phyloP scores from a whole-genome alignment of 1,284 basidiomycete species.

The Cutaneotrichosporon arboriforme region DNA sequence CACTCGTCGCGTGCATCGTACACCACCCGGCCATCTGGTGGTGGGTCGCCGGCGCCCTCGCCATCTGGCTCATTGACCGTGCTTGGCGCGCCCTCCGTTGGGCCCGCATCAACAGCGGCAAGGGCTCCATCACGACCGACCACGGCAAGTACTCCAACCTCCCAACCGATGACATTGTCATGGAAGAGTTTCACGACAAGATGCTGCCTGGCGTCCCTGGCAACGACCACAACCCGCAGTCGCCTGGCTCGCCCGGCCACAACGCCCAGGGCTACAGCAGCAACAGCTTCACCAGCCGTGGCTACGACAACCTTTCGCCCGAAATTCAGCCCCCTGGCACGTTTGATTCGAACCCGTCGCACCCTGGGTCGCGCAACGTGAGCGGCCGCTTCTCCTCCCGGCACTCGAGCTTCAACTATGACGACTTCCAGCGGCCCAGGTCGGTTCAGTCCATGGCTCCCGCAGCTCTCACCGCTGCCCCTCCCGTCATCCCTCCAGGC shows the following conservation, averaged over 20 bases:
- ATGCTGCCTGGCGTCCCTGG: constrained; percentile 2
- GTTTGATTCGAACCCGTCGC: background rate
- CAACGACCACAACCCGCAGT: background rate
- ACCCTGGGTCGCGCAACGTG: background rate
- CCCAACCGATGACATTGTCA: constrained; percentile 8
- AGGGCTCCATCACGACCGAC: background rate
- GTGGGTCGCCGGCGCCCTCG: constrained; percentile 60
- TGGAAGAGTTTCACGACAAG: constrained; percentile 17
- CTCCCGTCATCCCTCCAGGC: constrained; percentile 38
- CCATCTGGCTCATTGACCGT: constrained; percentile 64
- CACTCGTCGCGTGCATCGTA: constrained; percentile 58
- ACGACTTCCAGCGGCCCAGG: background rate
- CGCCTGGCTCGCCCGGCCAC: background rate
- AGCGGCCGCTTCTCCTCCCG: background rate
- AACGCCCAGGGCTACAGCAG: background rate
- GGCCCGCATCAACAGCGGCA: constrained; percentile 60
- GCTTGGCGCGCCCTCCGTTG: constrained; percentile 59
- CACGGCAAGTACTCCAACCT: constrained; percentile 1
- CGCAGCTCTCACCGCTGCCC: background rate
- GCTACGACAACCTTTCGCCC: background rate
- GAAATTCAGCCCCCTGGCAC: constrained; percentile 11
- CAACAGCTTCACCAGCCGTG: background rate
- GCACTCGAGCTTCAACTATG: background rate
- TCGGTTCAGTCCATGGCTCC: background rate
- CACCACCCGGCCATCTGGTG: constrained; percentile 63